phyloP scores from a whole-genome alignment of 257 asterid species.

The Fraxinus pennsylvanica region DNA sequence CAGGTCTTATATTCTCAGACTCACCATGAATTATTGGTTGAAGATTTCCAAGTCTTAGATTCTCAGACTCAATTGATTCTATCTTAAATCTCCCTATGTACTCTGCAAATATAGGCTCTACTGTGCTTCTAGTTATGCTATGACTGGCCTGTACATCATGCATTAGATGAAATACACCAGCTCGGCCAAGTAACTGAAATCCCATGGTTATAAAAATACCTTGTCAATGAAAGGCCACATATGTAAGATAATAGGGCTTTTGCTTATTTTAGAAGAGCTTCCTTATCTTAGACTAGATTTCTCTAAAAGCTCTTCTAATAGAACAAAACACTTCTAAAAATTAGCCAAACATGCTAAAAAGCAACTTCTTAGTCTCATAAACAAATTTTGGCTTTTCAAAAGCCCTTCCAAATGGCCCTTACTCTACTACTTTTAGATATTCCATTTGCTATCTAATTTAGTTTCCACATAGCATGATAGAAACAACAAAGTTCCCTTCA shows the following conservation, averaged over 20 bases:
- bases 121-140: constrained; percentile 57
- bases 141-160: constrained; percentile 60
- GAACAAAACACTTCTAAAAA: too few species aligned
- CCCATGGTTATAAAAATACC: constrained; percentile 39
- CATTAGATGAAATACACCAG: constrained; percentile 10
- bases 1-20: constrained; percentile 10
- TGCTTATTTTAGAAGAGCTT: too few species aligned
- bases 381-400: too few species aligned
- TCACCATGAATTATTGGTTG: constrained; percentile 81
- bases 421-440: too few species aligned
- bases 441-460: too few species aligned
- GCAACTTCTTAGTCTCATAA: too few species aligned
- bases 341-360: too few species aligned
- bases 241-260: constrained; percentile 23
- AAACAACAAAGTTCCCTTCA: too few species aligned
- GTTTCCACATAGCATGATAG: too few species aligned
- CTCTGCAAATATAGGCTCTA: constrained; percentile 70
- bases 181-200: constrained; percentile 7
- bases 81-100: constrained; percentile 67
- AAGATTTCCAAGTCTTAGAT: constrained; percentile 67
- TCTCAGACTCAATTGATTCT: constrained; percentile 67
- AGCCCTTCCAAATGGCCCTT: too few species aligned
- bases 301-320: too few species aligned
- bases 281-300: too few species aligned
- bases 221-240: constrained; percentile 90